Evolutionary conservation across 352 stramenopile genomes (phyloP), one percentile per base, ranked within the genome.

Genomic region (Phytophthora fragariaefolia): DNA sequence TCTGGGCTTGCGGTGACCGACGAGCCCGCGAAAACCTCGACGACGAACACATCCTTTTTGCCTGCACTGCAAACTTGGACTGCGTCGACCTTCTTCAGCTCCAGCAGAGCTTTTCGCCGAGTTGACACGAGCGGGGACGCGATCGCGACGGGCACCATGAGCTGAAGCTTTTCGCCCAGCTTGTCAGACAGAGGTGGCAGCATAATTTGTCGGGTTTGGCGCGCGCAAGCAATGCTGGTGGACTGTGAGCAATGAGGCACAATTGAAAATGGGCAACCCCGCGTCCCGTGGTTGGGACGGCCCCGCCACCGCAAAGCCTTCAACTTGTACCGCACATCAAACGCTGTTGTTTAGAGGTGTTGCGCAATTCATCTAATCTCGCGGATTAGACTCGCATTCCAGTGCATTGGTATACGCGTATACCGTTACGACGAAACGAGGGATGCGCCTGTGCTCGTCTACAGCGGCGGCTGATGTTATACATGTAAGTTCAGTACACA

Each of bases 121-220:
- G 45, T 26, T 5, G 62, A 63, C 6, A 66, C 4, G n/a, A 47
- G 23, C 9, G 51, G 49, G 40, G 55, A 56, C 15, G 23, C 23
- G 10, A 71, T 48, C 23, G 28, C 42, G 28, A 61, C 36, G 1
- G 62, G 62, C n/a, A 60, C 30, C 1, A 75, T 24, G 15, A 56
- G 23, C 38, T 74, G 54, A 28, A 74, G 66, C 10, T 55, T 71
- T 8, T 40, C 36, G 15, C 54, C 48, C 22, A 64, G 43, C 30
- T 69, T 66, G 60, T 63, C 22, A 8, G 66, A 74, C 7, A 75
- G 36, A 17, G 32, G 23, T 58, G 67, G 62, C 23, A 75, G 28
- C 67, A 75, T 75, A 22, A 12, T 32, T 54, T 15, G 18, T 26
- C 55, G 22, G n/a, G n/a, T n/a, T n/a, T n/a, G n/a, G n/a, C n/a